phyloP scores from a whole-genome alignment of 2,329 filamentous ascomycete species.

The Conoideocrella luteorostrata region DNA sequence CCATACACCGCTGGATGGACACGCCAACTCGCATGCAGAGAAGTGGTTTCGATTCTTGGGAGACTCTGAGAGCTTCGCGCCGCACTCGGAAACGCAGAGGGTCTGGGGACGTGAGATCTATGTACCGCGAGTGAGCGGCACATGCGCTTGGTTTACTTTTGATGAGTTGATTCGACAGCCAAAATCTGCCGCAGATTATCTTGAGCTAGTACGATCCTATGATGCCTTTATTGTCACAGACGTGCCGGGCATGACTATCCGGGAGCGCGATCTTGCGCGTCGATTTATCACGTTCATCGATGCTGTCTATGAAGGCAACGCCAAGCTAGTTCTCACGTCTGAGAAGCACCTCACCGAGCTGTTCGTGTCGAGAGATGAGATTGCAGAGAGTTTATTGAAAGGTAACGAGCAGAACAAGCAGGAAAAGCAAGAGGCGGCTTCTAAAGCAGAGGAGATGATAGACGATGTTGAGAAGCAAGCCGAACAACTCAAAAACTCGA shows the following conservation, averaged over 20 bases:
- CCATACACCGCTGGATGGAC: constrained; percentile 75
- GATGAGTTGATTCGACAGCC: constrained; percentile 83
- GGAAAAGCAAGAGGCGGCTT: background rate
- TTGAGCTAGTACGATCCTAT: constrained; percentile 85
- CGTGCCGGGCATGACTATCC: constrained; percentile 84
- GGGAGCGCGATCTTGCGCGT: constrained; percentile 77
- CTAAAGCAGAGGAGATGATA: constrained; percentile 62
- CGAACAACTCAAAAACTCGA: constrained; percentile 74
- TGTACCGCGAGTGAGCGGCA: constrained; percentile 82
- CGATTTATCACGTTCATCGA: constrained; percentile 98
- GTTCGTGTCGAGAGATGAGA: constrained; percentile 70
- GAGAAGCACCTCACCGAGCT: constrained; percentile 78
- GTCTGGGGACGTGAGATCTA: constrained; percentile 91
- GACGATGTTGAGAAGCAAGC: constrained; percentile 84
- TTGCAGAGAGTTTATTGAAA: constrained; percentile 50
- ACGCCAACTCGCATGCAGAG: constrained; percentile 73
- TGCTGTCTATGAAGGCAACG: constrained; percentile 84
- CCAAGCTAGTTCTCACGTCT: constrained; percentile 91
- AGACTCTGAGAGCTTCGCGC: constrained; percentile 67
- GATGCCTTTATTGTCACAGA: constrained; percentile 89
- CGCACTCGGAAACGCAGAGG: constrained; percentile 69
- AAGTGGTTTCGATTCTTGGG: constrained; percentile 96
- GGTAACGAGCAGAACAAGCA: constrained; percentile 34
- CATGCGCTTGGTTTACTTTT: constrained; percentile 86
- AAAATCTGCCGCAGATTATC: constrained; percentile 88